phyloP scores from a whole-genome alignment of 2,329 filamentous ascomycete species.

The Sporothrix curviconia region DNA sequence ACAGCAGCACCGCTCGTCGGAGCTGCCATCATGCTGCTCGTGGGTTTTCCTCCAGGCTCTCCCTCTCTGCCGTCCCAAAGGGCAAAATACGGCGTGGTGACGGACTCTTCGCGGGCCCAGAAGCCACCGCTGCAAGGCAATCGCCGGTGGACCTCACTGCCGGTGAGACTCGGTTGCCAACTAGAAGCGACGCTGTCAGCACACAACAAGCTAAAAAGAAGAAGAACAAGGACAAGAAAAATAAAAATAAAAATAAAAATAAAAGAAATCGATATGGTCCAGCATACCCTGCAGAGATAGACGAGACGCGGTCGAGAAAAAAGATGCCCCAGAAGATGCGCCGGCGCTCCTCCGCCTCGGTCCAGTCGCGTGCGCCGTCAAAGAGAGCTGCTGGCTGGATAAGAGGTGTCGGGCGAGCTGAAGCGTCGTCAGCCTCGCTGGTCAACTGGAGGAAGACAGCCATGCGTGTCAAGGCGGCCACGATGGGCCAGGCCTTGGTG shows the following conservation, averaged over 20 bases:
- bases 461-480: conserved; percentile 32
- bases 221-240: too few species aligned
- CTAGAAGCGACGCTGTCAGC: conserved; percentile 5
- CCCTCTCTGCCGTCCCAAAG: not conserved
- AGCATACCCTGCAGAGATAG: conserved; percentile 22
- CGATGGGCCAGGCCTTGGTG: conserved; percentile 30
- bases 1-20: not conserved
- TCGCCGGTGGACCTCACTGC: conserved; percentile 28
- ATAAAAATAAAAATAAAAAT: not conserved
- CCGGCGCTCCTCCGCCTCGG: conserved; percentile 24
- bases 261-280: too few species aligned
- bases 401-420: conserved; percentile 19
- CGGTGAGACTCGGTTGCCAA: conserved; percentile 30
- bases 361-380: conserved; percentile 26
- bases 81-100: conserved; percentile 29
- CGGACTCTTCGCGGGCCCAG: conserved; percentile 28
- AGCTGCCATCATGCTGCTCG: not conserved
- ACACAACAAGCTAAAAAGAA: not conserved
- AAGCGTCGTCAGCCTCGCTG: conserved; percentile 26
- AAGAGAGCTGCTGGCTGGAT: conserved; percentile 26
- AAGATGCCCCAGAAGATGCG: conserved; percentile 35
- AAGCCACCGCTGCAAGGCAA: conserved; percentile 29
- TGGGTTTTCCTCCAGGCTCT: not conserved
- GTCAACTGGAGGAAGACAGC: conserved; percentile 32
- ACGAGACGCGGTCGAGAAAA: conserved; percentile 29